A percentile compares a stretch with the other conserved stretches of the same genome.
phyloP scores from a whole-genome alignment of 1,284 basidiomycete genomes.

The Rhodotorula sp. region DNA sequence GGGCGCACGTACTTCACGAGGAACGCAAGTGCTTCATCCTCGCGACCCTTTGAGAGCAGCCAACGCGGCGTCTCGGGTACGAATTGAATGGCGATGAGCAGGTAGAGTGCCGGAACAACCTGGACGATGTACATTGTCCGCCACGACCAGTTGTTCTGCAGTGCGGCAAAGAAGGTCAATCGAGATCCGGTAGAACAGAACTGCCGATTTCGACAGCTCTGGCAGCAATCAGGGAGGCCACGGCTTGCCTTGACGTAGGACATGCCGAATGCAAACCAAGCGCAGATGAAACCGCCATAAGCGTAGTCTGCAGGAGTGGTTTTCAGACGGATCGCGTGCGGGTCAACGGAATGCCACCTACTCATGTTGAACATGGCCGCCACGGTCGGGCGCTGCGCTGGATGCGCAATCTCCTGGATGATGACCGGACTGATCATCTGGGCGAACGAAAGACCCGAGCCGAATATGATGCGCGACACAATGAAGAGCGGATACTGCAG shows the following conservation, averaged over 20 bases:
- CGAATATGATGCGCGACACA: not conserved
- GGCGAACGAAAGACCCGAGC: conserved; percentile 28
- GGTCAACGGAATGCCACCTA: no score
- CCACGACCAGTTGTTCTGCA: no score
- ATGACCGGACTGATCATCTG: conserved; percentile 30
- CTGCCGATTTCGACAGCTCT: no score
- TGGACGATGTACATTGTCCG: conserved; percentile 9
- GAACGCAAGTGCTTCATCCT: conserved; percentile 15
- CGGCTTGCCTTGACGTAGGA: no score
- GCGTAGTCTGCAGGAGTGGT: no score
- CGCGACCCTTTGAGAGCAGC: conserved; percentile 14
- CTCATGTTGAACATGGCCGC: conserved; percentile 24
- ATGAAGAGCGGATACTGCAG: no score
- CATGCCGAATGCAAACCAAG: conserved; percentile 36
- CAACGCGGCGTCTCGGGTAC: conserved; percentile 30
- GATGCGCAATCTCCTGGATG: conserved; percentile 32
- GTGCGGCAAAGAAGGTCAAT: no score
- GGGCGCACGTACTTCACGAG: conserved; percentile 23
- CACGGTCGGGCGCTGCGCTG: conserved; percentile 18
- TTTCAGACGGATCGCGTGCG: no score
- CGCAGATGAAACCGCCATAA: conserved; percentile 9
- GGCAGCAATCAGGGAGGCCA: no score
- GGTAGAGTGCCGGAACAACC: conserved; percentile 44
- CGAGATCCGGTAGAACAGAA: no score
- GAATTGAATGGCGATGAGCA: conserved; percentile 44